Percentiles rank a stretch among this genome's conserved stretches.
These are phyloP conservation scores for Starmerella bacillaris DNA, from an alignment of 805 yeast genomes.

Conservation along the genomic window DNA sequence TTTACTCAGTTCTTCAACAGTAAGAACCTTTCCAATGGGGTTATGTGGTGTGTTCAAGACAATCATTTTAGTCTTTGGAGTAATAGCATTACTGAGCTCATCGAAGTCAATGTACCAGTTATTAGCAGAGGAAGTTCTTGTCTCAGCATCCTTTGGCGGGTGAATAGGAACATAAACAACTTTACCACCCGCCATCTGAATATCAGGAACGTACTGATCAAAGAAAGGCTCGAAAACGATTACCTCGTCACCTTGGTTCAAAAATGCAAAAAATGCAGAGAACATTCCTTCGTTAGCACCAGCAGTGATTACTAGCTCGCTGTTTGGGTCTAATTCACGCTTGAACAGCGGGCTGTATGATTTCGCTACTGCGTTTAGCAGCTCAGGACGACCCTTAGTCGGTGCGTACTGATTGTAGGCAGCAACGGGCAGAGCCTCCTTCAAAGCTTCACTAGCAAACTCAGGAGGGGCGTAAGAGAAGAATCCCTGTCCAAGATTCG, in stretches of 20 bases:
- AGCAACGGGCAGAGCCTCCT: conserved; percentile 52
- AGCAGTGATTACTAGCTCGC: conserved; percentile 66
- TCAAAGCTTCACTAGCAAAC: conserved; percentile 75
- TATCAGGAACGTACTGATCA: conserved; percentile 89
- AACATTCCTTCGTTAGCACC: conserved; percentile 97
- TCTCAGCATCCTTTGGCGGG: conserved; percentile 57
- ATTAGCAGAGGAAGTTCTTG: conserved; percentile 49
- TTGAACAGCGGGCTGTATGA: conserved; percentile 55
- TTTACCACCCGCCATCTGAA: conserved; percentile 84
- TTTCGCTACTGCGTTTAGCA: conserved; percentile 49
- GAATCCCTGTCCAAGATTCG: conserved; percentile 91
- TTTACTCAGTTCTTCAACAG: conserved; percentile 48
- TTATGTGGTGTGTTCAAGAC: conserved; percentile 90
- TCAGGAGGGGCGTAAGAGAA: conserved; percentile 90
- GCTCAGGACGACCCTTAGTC: conserved; percentile 66
- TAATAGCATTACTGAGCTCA: conserved; percentile 53
- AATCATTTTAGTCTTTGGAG: conserved; percentile 62
- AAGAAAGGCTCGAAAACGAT: conserved; percentile 94
- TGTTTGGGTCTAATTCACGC: conserved; percentile 34
- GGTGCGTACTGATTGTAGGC: conserved; percentile 83
- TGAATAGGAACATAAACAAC: conserved; percentile 72
- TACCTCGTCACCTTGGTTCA: conserved; percentile 81
- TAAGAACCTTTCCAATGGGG: conserved; percentile 84
- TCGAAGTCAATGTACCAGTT: conserved; percentile 80
- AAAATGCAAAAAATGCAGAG: conserved; percentile 64